Evolutionary conservation across 2,329 filamentous ascomycete genomes (phyloP).

Genomic region (Alternaria dauci): DNA sequence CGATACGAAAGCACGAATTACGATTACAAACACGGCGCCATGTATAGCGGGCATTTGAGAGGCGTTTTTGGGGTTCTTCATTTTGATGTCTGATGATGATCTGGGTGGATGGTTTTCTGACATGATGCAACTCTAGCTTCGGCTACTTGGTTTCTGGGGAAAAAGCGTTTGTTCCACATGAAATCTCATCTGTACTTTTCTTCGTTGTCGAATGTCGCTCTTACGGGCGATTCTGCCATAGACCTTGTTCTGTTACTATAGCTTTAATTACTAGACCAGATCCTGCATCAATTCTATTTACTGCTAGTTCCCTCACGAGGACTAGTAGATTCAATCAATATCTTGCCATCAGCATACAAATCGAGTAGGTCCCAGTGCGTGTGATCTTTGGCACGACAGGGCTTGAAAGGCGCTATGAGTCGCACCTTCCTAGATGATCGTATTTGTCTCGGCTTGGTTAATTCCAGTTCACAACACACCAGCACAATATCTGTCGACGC

Average conservation of each 20-base stretch:
- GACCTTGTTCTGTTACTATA: constrained; percentile 19
- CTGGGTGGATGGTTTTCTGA: constrained; percentile 1
- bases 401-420: neutral
- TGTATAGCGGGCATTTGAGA: constrained; percentile 22
- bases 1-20: constrained; percentile 30
- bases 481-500: neutral
- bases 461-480: neutral
- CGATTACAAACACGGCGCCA: constrained; percentile 18
- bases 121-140: constrained; percentile 3
- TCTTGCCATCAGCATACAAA: neutral
- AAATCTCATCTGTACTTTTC: constrained; percentile 3
- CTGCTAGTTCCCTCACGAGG: constrained; percentile 21
- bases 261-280: constrained; percentile 32
- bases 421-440: neutral
- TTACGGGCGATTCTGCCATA: constrained; percentile 7
- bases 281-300: constrained; percentile 10
- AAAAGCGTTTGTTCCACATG: constrained; percentile 12
- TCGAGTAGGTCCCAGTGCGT: neutral
- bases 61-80: constrained; percentile 22
- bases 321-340: constrained; percentile 1
- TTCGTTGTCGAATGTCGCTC: constrained; percentile 5
- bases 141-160: constrained; percentile 11
- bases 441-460: neutral
- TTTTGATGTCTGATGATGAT: constrained; percentile 6
- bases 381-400: neutral